Conservation (phyloP, 495 filamentous ascomycete genomes). For the Hypoxylon intermedium region DNA sequence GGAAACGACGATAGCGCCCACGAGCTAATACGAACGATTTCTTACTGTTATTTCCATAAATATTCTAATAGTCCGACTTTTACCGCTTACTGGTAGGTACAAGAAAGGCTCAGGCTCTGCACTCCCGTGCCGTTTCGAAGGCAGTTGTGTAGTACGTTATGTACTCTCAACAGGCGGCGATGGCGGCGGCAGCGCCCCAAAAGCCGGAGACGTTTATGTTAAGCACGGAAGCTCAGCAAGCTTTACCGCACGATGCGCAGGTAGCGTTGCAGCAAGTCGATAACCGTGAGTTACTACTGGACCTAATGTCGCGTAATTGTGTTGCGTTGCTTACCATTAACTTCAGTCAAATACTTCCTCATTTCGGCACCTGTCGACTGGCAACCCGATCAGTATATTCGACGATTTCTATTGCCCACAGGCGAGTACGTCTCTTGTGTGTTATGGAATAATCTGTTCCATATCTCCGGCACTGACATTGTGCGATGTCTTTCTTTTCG, state of each 20-base stretch:
- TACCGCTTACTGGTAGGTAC: no score
- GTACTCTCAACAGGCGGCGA: constrained; percentile 62
- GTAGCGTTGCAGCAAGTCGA: constrained; percentile 98
- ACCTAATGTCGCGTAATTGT: not conserved
- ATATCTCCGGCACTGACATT: constrained; percentile 98
- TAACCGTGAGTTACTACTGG: constrained; percentile 76
- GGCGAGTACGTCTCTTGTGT: constrained; percentile 99
- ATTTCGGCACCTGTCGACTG: constrained; percentile 98
- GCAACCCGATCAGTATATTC: constrained; percentile 94
- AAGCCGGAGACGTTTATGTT: constrained; percentile 99
- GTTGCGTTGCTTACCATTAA: constrained; percentile 30
- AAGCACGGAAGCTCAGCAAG: constrained; percentile 93
- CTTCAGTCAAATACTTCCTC: constrained; percentile 97
- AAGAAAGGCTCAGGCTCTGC: no score
- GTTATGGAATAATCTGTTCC: constrained; percentile 98
- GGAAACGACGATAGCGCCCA: constrained; percentile 31
- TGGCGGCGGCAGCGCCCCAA: constrained; percentile 62
- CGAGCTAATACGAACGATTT: constrained; percentile 36
- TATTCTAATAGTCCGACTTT: constrained; percentile 13
- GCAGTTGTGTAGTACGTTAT: constrained; percentile 46
- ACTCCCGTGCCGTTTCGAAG: constrained; percentile 21
- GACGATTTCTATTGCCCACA: constrained; percentile 91
- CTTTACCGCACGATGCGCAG: constrained; percentile 93
- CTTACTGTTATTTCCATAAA: constrained; percentile 20
- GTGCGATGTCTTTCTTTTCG: constrained; percentile 97